Evolutionary conservation across 2,329 filamentous ascomycete species (phyloP).

Genomic region (Aspergillus nomiae): DNA sequence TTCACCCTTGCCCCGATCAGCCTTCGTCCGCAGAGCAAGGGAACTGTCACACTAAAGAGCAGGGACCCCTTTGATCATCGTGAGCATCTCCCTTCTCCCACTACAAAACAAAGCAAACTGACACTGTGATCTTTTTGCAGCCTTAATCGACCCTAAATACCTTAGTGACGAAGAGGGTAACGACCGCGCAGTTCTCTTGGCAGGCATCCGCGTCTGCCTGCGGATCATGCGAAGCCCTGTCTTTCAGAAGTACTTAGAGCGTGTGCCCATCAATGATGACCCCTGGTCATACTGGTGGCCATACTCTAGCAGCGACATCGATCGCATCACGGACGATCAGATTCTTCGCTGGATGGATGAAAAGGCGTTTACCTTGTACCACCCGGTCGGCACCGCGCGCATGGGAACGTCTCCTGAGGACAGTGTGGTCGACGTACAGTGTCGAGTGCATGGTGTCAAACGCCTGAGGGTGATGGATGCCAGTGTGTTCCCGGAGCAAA

Average conservation of each 20-base stretch:
- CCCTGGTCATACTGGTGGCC: conserved; percentile 23
- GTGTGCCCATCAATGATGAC: conserved; percentile 19
- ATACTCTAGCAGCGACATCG: conserved; percentile 21
- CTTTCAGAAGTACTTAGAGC: conserved; percentile 17
- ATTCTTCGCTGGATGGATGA: conserved; percentile 21
- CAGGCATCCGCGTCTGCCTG: conserved; percentile 19
- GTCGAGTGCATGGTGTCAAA: conserved; percentile 23
- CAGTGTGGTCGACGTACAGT: conserved; percentile 23
- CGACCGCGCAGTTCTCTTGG: conserved; percentile 19
- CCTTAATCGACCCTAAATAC: conserved; percentile 22
- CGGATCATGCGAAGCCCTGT: conserved; percentile 16
- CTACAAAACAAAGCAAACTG: not conserved
- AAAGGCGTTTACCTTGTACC: conserved; percentile 24
- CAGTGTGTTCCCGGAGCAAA: conserved; percentile 25
- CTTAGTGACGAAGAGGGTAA: conserved; percentile 16
- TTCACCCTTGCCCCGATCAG: conserved; percentile 13
- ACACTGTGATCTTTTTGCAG: not conserved
- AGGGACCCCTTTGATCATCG: conserved; percentile 20
- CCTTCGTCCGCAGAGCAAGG: conserved; percentile 21
- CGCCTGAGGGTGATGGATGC: conserved; percentile 23
- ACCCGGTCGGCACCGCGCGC: conserved; percentile 22
- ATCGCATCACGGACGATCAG: conserved; percentile 22
- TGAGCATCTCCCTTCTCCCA: conserved; percentile 4
- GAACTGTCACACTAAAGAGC: conserved; percentile 19
- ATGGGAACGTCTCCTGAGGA: conserved; percentile 18